Evolutionary conservation across 805 yeast species (phyloP).

Genomic region (Nakazawaea molendinolei): DNA sequence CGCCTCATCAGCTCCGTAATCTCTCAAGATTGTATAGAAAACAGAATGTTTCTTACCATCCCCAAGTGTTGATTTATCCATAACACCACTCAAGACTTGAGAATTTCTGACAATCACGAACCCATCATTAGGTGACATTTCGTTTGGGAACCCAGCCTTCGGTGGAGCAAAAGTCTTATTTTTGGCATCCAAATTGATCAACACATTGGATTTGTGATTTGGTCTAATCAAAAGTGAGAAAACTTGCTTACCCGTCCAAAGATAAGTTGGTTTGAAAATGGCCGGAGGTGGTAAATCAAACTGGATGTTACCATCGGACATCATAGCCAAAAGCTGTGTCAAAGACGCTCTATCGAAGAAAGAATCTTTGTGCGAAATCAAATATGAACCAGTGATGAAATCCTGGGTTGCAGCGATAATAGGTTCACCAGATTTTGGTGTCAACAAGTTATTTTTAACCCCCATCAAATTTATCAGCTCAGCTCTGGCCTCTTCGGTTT

Average conservation of each 20-base stretch:
- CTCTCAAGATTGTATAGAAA: slow-evolving; percentile 89
- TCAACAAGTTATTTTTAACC: slow-evolving; percentile 86
- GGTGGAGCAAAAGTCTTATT: slow-evolving; percentile 88
- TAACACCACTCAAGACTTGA: slow-evolving; percentile 81
- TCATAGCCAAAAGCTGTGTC: slow-evolving; percentile 81
- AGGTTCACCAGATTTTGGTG: slow-evolving; percentile 98
- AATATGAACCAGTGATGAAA: slow-evolving; percentile 93
- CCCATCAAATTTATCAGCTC: slow-evolving; percentile 99
- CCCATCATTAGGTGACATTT: slow-evolving; percentile 98
- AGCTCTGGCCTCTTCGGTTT: slow-evolving; percentile 97
- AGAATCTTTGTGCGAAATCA: slow-evolving; percentile 88
- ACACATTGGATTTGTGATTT: slow-evolving; percentile 64
- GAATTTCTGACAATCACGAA: slow-evolving; percentile 88
- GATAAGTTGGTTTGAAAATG: slow-evolving; percentile 74
- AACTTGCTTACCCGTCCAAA: slow-evolving; percentile 98
- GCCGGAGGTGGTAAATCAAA: slow-evolving; percentile 96
- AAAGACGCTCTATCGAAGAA: slow-evolving; percentile 85
- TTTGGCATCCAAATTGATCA: slow-evolving; percentile 90
- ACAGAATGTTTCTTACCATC: slow-evolving; percentile 98
- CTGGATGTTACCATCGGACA: slow-evolving; percentile 86
- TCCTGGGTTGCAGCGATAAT: slow-evolving; percentile 99
- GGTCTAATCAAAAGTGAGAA: slow-evolving; percentile 86
- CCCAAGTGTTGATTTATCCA: slow-evolving; percentile 95
- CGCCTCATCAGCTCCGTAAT: slow-evolving; percentile 95
- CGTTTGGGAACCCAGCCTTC: slow-evolving; percentile 61